Evolutionary conservation across 2,329 filamentous ascomycete genomes (phyloP).

Genomic region (Chalara sp.): DNA sequence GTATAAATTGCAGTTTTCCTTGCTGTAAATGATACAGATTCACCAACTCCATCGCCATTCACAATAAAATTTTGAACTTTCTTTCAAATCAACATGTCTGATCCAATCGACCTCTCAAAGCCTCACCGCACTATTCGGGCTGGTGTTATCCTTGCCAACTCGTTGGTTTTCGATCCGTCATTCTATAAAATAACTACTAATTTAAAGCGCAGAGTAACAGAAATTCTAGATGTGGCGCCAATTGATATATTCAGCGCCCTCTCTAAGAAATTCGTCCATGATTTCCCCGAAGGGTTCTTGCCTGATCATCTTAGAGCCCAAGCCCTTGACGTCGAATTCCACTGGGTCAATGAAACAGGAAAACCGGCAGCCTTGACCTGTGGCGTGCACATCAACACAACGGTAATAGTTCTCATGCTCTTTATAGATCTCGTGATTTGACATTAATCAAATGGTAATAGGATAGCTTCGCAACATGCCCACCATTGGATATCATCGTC

Average conservation of each 20-base stretch:
- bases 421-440: background rate
- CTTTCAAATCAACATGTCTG: too few relatives aligned
- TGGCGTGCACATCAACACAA: background rate
- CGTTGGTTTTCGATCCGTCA: background rate
- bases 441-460: background rate
- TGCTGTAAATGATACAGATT: too few relatives aligned
- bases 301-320: background rate
- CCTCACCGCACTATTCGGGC: background rate
- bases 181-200: background rate
- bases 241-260: background rate
- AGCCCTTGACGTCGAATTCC: background rate
- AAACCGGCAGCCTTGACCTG: background rate
- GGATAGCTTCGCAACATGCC: background rate
- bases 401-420: background rate
- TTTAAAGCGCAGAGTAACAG: background rate
- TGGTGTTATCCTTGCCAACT: background rate
- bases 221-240: background rate
- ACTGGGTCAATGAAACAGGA: background rate
- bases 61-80: too few relatives aligned
- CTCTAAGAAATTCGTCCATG: background rate
- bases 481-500: background rate
- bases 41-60: too few relatives aligned
- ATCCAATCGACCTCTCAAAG: background rate
- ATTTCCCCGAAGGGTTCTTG: background rate
- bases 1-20: too few relatives aligned